Base-by-base conservation (phyloP, 306 rosid species). In the Fragaria nilgerrensis region DNA sequence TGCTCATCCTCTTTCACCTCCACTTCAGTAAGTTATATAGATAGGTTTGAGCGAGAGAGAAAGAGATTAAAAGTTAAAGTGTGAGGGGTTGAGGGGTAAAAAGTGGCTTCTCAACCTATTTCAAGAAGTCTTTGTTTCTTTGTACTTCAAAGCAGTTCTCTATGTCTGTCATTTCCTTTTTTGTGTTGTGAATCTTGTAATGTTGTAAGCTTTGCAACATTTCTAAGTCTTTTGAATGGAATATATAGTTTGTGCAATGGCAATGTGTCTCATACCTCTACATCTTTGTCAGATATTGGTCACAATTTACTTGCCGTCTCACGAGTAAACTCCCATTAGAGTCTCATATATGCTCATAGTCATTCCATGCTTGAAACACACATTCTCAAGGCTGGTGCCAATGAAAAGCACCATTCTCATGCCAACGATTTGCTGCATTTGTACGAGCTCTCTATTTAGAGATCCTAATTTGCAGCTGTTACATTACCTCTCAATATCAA, bases 1-100 rank as follows among this genome's bases (percentile, higher is more conserved):
- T 88, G 99, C 97, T 95, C 99, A 88, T 95, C 99, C 99, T 92
- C 97, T 88, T 89, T 95, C 97, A 82, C 85, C 95, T 85, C 97
- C 86, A 81, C 87, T 89, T 88, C 86, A 85, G 86, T 84, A 74
- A 58, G 84, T 86, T 86, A 86, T 86, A 88, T 75, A 83, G 87
- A 83, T 75, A 53, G 80, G 81, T 89, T 82, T 79, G 89, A 83
- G 80, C 9, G 45, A 43, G 45, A 41, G 44, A 41, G 41, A 36
- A 1, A 37, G 7, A 83, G 84, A 82, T 72, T 36, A 27, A 75
- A 74, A 43, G 45, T 36, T 65, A 0, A 16, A 39, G 78, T 50
- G 74, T 37, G 80, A 73, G 80, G 58, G 81, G 56, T 80, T 78
- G 90, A 76, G 81, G 63, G 62, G 79, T 85, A 77, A 67, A 76